Evolutionary conservation across 2,329 filamentous ascomycete genomes (phyloP), one percentile per base, ranked within the genome.

Genomic region (Gremmenia infestans): DNA sequence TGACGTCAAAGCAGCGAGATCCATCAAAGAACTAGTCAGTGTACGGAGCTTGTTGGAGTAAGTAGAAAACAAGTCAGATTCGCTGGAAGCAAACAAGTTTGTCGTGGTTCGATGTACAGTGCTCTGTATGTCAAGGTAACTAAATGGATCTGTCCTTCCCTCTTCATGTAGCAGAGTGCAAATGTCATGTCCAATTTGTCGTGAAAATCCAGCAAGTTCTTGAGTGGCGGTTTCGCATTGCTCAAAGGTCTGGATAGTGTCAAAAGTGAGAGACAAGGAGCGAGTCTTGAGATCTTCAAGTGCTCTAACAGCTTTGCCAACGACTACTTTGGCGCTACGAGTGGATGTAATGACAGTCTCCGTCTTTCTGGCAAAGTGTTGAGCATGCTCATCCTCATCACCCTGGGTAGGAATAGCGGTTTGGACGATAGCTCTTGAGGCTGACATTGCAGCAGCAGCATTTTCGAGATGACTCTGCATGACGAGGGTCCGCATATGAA

Each of bases 381-480:
- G 75, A 11, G 80, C 81, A 61, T 83, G 76, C 59, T 89, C 87
- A 52, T 88, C 86, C 7, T 90, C 85, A 25, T 87, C 83, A 19
- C 74, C 75, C 9, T 72, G 72, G 1, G 73, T 68, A 0, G 82
- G 77, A 5, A 93, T 71, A 48, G 83, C 82, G 11, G 81, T 78
- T 68, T 90, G 83, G 0, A 94, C 80, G 74, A 92, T 81, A 48
- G 73, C 74, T 65, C 81, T 86, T 22, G 84, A 72, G 11, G 86
- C 80, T 40, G 80, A 76, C 56, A 94, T 80, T 1, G 85, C 81
- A 8, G 83, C 78, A 6, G 89, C 88, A 0, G 88, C 83, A 57
- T 85, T 90, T 58, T 96, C 92, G 15, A 96, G 80, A 62, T 92
- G 86, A 66, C 85, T 91, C 69, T 95, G 90, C 72, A 91, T 85